Evolutionary conservation across 768 basidiomycete species (phyloP), one percentile per base, ranked within the genome.

Genomic region (Auricularia sp.): DNA sequence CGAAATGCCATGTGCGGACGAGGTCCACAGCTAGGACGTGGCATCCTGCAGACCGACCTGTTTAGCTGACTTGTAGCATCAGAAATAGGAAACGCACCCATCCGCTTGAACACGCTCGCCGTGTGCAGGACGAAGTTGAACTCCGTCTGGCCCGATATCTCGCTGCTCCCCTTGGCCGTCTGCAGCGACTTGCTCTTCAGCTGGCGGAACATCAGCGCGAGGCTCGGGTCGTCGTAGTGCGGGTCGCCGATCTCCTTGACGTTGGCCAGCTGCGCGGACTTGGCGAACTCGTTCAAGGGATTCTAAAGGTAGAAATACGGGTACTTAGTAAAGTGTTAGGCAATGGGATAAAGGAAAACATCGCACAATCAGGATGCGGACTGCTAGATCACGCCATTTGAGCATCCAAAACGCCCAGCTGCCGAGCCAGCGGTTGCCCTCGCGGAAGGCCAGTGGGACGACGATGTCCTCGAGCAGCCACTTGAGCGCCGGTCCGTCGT

Each of bases 341-440:
- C n/a, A n/a, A 36, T 61, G 58, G 42, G 60, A 3, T 34, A 66
- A 36, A 64, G 60, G 34, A 54, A 35, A 47, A 47, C 53, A 33
- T 77, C 88, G 71, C 73, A 95, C 96, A 70, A 98, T 76, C 21
- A 99, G 79, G 36, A 96, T 86, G 60, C 91, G 84, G n/a, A 97
- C 92, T 3, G 93, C 87, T 16, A 97, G 72, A 76, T 98, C 95
- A 62, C 91, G 80, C 54, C 93, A 79, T 66, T 87, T 86, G n/a
- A 98, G 79, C 63, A 91, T 76, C 95, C 97, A 98, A 74, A 96
- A 96, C 2, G 91, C 92, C 97, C 95, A 99, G 66, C 90, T 93
- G 23, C 86, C 91, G 12, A 98, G 76, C 90, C 92, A 98, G 47
- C 96, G 81, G 72, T 98, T 95, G 1, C 95, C 97, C 54, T 88